Conservation (phyloP, 2,329 filamentous ascomycete species). For the Orbilia brochopaga region DNA sequence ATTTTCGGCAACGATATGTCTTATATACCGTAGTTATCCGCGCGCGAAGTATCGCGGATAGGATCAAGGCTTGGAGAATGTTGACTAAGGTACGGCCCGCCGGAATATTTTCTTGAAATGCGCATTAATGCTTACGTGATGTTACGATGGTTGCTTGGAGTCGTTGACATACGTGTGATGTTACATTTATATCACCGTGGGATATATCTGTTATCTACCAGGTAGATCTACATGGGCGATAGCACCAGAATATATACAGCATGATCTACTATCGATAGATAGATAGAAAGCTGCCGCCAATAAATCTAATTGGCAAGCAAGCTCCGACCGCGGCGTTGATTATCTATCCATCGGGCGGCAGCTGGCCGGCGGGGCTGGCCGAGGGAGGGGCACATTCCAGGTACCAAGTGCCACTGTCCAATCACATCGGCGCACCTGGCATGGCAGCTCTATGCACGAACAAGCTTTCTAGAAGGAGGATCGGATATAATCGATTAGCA, state of each 20-base stretch:
- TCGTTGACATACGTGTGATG: background rate
- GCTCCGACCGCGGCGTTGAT: background rate
- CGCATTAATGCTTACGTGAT: background rate
- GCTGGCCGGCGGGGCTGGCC: background rate
- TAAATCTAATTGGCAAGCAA: background rate
- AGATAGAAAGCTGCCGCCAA: background rate
- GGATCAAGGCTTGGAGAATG: too few species aligned
- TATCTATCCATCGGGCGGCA: background rate
- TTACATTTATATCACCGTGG: too few species aligned
- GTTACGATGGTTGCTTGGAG: background rate
- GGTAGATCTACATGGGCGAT: too few species aligned
- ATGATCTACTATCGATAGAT: too few species aligned
- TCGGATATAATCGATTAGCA: background rate
- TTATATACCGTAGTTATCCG: background rate
- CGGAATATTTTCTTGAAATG: too few species aligned
- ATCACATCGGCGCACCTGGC: background rate
- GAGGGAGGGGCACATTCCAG: background rate
- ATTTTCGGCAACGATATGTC: slow-evolving; percentile 1
- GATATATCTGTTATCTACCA: too few species aligned
- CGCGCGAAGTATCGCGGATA: too few species aligned
- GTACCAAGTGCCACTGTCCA: background rate
- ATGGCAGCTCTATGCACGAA: background rate
- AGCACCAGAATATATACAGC: too few species aligned
- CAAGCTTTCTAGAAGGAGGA: background rate
- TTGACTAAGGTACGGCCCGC: too few species aligned